Base-by-base conservation (phyloP, 768 basidiomycete species). In the Xerocomellus dryophilus region DNA sequence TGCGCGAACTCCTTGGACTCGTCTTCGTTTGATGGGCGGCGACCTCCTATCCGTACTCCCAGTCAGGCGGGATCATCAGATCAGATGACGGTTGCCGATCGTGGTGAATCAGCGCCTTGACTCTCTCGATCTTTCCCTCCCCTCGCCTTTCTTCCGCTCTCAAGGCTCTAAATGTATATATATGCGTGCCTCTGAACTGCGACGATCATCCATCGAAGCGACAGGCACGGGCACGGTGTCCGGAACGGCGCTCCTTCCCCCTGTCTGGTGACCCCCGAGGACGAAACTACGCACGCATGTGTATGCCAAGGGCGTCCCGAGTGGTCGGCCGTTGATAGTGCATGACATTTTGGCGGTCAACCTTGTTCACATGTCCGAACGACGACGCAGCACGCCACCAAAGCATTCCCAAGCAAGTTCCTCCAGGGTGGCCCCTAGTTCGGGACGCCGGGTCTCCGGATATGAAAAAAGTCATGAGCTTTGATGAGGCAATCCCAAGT, bases 21-120 rank as follows among this genome's bases (percentile, higher is more conserved):
- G 9, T 47, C 3, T 21, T 34, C 25, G 48, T 35, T 38, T 48
- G 47, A 48, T 54, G 58, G 51, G 43, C 58, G 56, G 46, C 42
- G 38, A 32, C 8, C 15, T 1, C 43, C 56, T 57, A 57, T 57
- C 56, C 38, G 23, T 34, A 12, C 15, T 5, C 32, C 12, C 15
- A 31, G 50, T 56, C 43, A 36, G 38, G 40, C 15, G 23, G 48
- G 27, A 21, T 32, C 25, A 25, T 25, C 25, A 25, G 25, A 50
- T 31, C 42, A 43, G 27, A 34, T 14, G 20, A 25, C 23, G 15
- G 12, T 9, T 10, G 50, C 25, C 41, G 32, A 45, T 46, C 29
- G 40, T 25, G 41, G 49, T 12, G 49, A 50, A 34, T 50, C 49
- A 15, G 36, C 7, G 36, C 36, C 36, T 17, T 12, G 34, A 14